Evolutionary conservation across 164 flowering plant species (phyloP).

Genomic region (Chimonanthus salicifolius): DNA sequence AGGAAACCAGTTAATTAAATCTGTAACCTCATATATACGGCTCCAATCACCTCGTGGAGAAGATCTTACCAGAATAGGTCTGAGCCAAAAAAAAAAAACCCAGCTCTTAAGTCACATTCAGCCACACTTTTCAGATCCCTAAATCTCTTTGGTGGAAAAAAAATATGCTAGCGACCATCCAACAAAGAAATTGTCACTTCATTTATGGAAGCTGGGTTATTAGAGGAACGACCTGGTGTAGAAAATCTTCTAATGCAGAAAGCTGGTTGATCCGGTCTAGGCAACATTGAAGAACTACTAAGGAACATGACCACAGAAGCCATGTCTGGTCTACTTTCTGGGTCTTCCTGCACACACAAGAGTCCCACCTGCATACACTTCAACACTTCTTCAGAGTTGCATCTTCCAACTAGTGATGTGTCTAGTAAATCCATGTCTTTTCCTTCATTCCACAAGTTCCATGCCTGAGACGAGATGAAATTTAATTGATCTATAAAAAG

Average conservation of each 20-base stretch:
- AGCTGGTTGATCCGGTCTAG: conserved; percentile 13
- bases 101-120: too few relatives aligned
- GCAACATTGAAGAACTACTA: conserved; percentile 13
- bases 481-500: neutral
- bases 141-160: neutral
- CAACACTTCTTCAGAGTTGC: conserved; percentile 3
- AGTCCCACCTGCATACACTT: conserved; percentile 25
- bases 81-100: too few relatives aligned
- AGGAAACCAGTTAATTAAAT: too few relatives aligned
- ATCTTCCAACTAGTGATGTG: conserved; percentile 12
- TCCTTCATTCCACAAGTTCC: conserved; percentile 20
- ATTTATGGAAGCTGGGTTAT: neutral
- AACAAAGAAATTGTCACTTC: conserved; percentile 2
- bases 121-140: too few relatives aligned
- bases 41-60: too few relatives aligned
- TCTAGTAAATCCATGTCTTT: conserved; percentile 17
- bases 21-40: too few relatives aligned
- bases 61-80: too few relatives aligned
- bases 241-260: neutral
- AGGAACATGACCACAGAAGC: conserved; percentile 18
- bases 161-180: conserved; percentile 3
- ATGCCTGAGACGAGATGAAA: conserved; percentile 15
- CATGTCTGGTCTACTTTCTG: conserved; percentile 21
- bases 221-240: neutral
- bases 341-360: conserved; percentile 24